Evolutionary conservation across 345 rosid genomes (phyloP).

Genomic region (Pistacia integerrima): DNA sequence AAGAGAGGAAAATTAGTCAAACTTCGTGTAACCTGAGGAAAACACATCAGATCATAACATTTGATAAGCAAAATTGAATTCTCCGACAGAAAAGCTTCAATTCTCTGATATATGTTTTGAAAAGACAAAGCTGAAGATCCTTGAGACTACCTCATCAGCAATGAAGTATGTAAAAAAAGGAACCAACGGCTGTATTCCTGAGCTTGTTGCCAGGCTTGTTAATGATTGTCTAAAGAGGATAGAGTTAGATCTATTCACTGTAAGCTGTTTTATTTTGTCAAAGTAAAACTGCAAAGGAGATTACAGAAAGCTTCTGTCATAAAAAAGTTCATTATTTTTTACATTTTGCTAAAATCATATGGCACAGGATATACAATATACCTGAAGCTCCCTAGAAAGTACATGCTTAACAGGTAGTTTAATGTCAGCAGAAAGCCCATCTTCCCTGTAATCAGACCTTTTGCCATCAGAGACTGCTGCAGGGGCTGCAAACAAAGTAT

Average conservation of each 20-base stretch:
- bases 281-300: constrained; percentile 59
- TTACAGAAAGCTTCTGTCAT: background rate
- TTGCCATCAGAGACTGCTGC: constrained; percentile 56
- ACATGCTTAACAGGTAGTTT: constrained; percentile 60
- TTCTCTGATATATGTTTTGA: background rate
- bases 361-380: constrained; percentile 19
- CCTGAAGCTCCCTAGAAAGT: constrained; percentile 83
- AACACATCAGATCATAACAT: constrained; percentile 19
- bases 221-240: constrained; percentile 67
- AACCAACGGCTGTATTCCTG: constrained; percentile 78
- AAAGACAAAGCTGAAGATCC: background rate
- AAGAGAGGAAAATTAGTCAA: constrained; percentile 56
- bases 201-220: constrained; percentile 65
- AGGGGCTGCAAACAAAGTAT: constrained; percentile 21
- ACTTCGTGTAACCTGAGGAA: constrained; percentile 58
- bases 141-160: constrained; percentile 64
- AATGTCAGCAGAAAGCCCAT: constrained; percentile 54
- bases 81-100: constrained; percentile 8
- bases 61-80: background rate
- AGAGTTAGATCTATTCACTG: constrained; percentile 46
- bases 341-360: background rate
- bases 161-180: constrained; percentile 69
- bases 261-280: constrained; percentile 62
- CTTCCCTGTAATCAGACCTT: constrained; percentile 70
- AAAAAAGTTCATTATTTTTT: background rate